Conservation (phyloP, 2,329 filamentous ascomycete genomes). For the Fusarium palustre region DNA sequence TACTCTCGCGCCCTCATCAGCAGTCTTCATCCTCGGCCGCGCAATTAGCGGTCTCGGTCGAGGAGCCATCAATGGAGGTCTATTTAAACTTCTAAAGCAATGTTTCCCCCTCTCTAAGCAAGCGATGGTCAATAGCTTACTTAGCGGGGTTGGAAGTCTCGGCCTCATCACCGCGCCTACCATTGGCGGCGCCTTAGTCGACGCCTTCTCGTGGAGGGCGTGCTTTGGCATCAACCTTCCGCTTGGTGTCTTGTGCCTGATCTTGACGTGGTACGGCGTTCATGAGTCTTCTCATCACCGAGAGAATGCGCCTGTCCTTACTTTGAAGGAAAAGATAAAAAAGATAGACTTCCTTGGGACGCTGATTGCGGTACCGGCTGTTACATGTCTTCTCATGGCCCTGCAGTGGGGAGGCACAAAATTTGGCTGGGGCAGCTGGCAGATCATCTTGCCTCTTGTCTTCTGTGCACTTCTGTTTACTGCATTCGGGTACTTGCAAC, state of each 20-base stretch:
- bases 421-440: conserved; percentile 42
- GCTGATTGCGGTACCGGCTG: conserved; percentile 25
- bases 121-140: conserved; percentile 36
- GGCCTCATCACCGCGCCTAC: conserved; percentile 39
- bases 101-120: conserved; percentile 41
- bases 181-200: conserved; percentile 37
- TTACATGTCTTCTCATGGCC: conserved; percentile 41
- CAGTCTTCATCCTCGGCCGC: conserved; percentile 53
- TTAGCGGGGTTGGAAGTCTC: conserved; percentile 36
- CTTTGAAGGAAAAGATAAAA: conserved; percentile 29
- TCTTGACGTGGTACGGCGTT: conserved; percentile 32
- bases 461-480: conserved; percentile 17
- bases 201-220: conserved; percentile 41
- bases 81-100: conserved; percentile 42
- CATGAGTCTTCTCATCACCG: conserved; percentile 26
- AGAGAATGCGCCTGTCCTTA: neutral
- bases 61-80: conserved; percentile 41
- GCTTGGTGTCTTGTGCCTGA: conserved; percentile 26
- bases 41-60: conserved; percentile 53
- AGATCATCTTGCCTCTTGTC: conserved; percentile 36
- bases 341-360: conserved; percentile 37
- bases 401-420: conserved; percentile 43
- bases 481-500: conserved; percentile 35
- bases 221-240: conserved; percentile 45
- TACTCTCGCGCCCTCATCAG: conserved; percentile 51